Conservation (phyloP, 2,329 filamentous ascomycete genomes). For the Aureobasidium sp. region DNA sequence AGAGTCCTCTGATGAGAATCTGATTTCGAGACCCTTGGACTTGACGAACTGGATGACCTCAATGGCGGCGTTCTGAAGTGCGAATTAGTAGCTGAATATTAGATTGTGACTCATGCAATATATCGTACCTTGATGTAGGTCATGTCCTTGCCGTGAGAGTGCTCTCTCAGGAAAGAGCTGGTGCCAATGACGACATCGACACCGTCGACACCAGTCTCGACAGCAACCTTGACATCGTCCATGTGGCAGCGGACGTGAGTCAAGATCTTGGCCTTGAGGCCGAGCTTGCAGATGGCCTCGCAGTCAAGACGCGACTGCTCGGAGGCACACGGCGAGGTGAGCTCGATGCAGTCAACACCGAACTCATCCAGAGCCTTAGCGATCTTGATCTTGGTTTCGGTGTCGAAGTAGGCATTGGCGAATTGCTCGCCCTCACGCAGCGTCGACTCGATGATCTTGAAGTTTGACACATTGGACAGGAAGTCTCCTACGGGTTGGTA, state of each 20-base stretch:
- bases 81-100: background rate
- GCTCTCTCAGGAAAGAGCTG: slow-evolving; percentile 71
- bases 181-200: slow-evolving; percentile 76
- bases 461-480: slow-evolving; percentile 57
- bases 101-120: too few species aligned
- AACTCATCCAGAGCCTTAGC: slow-evolving; percentile 70
- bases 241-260: slow-evolving; percentile 71
- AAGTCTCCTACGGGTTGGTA: slow-evolving; percentile 69
- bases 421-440: slow-evolving; percentile 60
- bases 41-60: slow-evolving; percentile 86
- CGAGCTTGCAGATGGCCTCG: slow-evolving; percentile 87
- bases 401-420: slow-evolving; percentile 70
- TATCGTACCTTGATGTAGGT: slow-evolving; percentile 54
- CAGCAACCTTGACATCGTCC: slow-evolving; percentile 73
- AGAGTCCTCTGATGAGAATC: slow-evolving; percentile 77
- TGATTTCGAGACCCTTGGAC: slow-evolving; percentile 68
- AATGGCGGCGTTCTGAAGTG: slow-evolving; percentile 59
- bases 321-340: slow-evolving; percentile 77
- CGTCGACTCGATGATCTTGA: slow-evolving; percentile 77
- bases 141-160: slow-evolving; percentile 87
- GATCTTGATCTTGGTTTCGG: slow-evolving; percentile 73
- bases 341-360: slow-evolving; percentile 85
- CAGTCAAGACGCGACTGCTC: slow-evolving; percentile 81
- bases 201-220: slow-evolving; percentile 75
- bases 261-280: slow-evolving; percentile 63